phyloP scores from a whole-genome alignment of 768 basidiomycete genomes.

The Russula virescens region DNA sequence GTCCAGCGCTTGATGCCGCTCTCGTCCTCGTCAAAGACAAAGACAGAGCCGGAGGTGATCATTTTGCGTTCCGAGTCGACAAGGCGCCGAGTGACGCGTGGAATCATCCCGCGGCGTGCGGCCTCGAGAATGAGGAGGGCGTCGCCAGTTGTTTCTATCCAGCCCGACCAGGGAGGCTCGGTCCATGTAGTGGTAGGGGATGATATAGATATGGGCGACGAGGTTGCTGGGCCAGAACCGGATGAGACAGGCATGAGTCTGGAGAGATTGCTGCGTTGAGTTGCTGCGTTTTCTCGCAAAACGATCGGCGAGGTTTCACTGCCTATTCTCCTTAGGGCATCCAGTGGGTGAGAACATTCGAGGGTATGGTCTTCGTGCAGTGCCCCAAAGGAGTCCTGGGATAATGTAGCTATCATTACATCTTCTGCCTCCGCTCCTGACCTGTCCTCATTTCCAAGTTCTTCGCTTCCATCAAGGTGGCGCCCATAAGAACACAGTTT shows the following conservation, averaged over 20 bases:
- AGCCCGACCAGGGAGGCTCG: slow-evolving; percentile 89
- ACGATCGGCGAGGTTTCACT: too few species aligned
- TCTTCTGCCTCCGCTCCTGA: not conserved
- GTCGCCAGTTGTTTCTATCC: slow-evolving; percentile 93
- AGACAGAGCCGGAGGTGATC: slow-evolving; percentile 91
- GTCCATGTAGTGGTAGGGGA: slow-evolving; percentile 53
- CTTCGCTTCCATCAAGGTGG: not conserved
- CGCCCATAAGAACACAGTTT: not conserved
- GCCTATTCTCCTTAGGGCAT: too few species aligned
- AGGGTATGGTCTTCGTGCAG: too few species aligned
- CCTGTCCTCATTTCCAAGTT: not conserved
- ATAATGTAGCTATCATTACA: not conserved
- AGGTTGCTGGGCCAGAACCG: too few species aligned
- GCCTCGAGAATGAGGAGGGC: slow-evolving; percentile 96
- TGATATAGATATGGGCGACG: too few species aligned
- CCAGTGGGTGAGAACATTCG: too few species aligned
- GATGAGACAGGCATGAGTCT: too few species aligned
- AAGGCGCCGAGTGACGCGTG: slow-evolving; percentile 84
- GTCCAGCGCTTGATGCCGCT: slow-evolving; percentile 98
- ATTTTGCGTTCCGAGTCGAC: slow-evolving; percentile 90
- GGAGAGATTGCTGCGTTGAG: too few species aligned
- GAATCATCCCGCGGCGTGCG: slow-evolving; percentile 82
- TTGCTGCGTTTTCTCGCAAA: too few species aligned
- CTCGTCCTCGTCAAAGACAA: slow-evolving; percentile 96
- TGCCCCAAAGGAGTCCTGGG: too few species aligned